Evolutionary conservation across 345 rosid species (phyloP), one percentile per base, ranked within the genome.

Genomic region (Brassica nigra): DNA sequence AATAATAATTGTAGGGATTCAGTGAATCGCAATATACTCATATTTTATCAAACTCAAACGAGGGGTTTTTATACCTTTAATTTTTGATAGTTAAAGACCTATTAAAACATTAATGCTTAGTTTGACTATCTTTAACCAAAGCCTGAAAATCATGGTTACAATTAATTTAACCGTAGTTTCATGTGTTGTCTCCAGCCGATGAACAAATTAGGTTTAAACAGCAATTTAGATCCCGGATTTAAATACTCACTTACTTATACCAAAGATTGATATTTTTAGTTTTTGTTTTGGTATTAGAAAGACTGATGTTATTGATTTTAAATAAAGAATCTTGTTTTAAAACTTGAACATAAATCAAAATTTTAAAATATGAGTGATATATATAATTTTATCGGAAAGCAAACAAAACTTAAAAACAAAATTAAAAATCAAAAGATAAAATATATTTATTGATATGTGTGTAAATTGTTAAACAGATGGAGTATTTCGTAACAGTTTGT

Each of bases 51-150:
- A 55, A 36, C 57, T 63, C 72, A 28, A 55, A 55, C 14, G 4
- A 4, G 18, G 42, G 67, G 30, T 68, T 28, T 57, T 58, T 12
- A 74, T 34, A 57, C 67, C 28, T 67, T 54, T 67, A 36, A 9
- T 3, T 37, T 34, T 28, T 39, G 18, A 12, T 47, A 47, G 55
- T 47, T 52, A 15, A 52, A n/a, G 37, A 44, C 12, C 47, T 61
- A 20, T 11, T n/a, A 49, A 14, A 61, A 6, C 62, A 44, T 70
- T 34, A 71, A 78, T 72, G 77, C 59, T 62, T 49, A 4, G 61
- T 71, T 71, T 78, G 72, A 72, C 73, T 73, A 66, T 66, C 42
- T 59, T 58, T 58, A 59, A 44, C 69, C 74, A 66, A 31, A 58
- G 64, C 74, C 6, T 73, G 14, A 39, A 71, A 78, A 7, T 20